Percentiles rank a stretch among this genome's conserved stretches.
These are phyloP conservation scores for Colletotrichum plurivorum DNA, from an alignment of 2,329 filamentous ascomycete genomes.

Conservation along the genomic window DNA sequence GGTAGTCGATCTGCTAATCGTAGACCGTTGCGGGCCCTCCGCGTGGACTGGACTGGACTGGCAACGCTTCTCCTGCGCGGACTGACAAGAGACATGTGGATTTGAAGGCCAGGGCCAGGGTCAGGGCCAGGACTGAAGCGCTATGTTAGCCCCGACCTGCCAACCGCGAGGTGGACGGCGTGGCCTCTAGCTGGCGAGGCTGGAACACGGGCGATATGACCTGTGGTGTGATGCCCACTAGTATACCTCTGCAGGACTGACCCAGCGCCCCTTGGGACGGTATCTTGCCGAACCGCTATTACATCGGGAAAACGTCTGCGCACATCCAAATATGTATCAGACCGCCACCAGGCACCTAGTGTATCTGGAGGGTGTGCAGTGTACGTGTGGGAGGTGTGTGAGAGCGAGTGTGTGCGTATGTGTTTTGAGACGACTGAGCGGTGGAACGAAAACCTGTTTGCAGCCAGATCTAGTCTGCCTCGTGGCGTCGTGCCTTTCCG, in stretches of 20 bases:
- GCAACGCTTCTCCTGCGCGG: constrained; percentile 12
- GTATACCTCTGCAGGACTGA: not conserved
- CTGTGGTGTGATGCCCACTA: constrained; percentile 1
- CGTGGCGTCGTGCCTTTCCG: constrained; percentile 34
- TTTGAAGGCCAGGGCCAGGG: not conserved
- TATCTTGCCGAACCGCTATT: not conserved
- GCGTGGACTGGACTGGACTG: constrained; percentile 1
- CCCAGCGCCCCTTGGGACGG: not conserved
- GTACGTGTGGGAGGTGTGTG: too few species aligned
- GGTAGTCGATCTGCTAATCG: constrained; percentile 29
- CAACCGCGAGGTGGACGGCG: constrained; percentile 10
- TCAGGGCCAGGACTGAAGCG: not conserved
- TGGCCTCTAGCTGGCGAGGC: constrained; percentile 2
- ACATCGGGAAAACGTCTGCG: constrained; percentile 16
- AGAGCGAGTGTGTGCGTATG: not conserved
- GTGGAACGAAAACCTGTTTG: constrained; percentile 34
- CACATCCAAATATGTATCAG: constrained; percentile 18
- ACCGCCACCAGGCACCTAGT: constrained; percentile 17
- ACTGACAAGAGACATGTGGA: constrained; percentile 3
- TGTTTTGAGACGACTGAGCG: constrained; percentile 31
- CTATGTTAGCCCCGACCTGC: constrained; percentile 18
- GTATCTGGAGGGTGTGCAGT: too few species aligned
- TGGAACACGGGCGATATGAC: constrained; percentile 21
- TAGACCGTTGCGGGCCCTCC: constrained; percentile 8
- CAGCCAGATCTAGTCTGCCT: constrained; percentile 22